Evolutionary conservation across 1,139 yeast genomes (phyloP).

Genomic region (Kodamaea sp.): DNA sequence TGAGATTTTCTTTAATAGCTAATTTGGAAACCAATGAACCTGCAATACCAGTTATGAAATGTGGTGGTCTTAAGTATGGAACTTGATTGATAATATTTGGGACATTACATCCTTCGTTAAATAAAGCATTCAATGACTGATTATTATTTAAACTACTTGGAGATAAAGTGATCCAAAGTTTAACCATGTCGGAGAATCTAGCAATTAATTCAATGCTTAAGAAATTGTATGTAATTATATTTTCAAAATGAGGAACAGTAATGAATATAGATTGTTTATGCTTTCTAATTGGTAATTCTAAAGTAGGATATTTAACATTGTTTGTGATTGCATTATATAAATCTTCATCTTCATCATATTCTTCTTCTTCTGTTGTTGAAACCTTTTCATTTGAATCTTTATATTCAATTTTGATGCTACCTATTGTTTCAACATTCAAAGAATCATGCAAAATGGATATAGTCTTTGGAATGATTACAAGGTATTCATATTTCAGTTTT

Average conservation of each 20-base stretch:
- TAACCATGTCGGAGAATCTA: constrained; percentile 10
- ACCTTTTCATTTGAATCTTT: constrained; percentile 13
- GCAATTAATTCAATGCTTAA: constrained; percentile 23
- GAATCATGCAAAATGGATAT: constrained; percentile 23
- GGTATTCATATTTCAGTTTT: constrained; percentile 11
- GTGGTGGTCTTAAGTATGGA: constrained; percentile 50
- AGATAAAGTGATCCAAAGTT: constrained; percentile 31
- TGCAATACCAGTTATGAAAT: constrained; percentile 49
- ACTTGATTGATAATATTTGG: constrained; percentile 14
- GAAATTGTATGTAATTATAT: constrained; percentile 29
- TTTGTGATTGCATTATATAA: constrained; percentile 37
- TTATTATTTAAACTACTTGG: constrained; percentile 35
- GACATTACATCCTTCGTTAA: constrained; percentile 1
- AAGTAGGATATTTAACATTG: constrained; percentile 21
- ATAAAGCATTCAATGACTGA: constrained; percentile 22
- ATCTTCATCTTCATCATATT: constrained; percentile 55
- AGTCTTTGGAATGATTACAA: constrained; percentile 29
- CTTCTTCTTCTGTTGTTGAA: constrained; percentile 20
- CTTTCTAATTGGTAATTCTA: constrained; percentile 24
- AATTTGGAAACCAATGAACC: constrained; percentile 41
- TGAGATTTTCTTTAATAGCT: constrained; percentile 6
- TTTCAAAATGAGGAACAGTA: constrained; percentile 32
- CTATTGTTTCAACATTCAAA: constrained; percentile 19
- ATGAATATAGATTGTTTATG: constrained; percentile 15
- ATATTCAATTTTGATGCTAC: constrained; percentile 23